phyloP scores from a whole-genome alignment of 805 yeast species.

The Suhomyces tanzawaensis region DNA sequence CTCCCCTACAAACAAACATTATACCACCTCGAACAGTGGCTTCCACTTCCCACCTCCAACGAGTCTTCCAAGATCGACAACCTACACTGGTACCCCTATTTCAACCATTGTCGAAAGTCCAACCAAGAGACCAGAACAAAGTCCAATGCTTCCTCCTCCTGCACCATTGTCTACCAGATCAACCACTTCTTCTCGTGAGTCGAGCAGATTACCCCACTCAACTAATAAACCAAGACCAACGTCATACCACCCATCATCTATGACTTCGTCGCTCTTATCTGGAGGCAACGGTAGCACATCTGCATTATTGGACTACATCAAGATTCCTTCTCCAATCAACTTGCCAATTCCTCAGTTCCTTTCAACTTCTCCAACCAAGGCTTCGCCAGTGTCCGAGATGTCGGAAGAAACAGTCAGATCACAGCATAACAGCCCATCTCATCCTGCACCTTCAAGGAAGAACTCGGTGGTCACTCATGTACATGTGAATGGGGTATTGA shows the following conservation, averaged over 20 bases:
- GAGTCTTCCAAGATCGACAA: conserved; percentile 21
- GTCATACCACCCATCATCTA: conserved; percentile 71
- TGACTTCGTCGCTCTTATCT: conserved; percentile 29
- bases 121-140: conserved; percentile 17
- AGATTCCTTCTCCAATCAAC: conserved; percentile 32
- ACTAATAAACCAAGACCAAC: conserved; percentile 75
- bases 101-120: conserved; percentile 50
- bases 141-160: conserved; percentile 12
- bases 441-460: conserved; percentile 22
- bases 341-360: conserved; percentile 33
- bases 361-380: conserved; percentile 39
- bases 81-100: conserved; percentile 34
- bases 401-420: conserved; percentile 8
- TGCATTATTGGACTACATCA: conserved; percentile 32
- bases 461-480: conserved; percentile 43
- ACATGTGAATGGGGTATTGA: conserved; percentile 43
- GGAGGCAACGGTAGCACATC: conserved; percentile 13
- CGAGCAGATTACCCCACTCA: conserved; percentile 42
- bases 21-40: conserved; percentile 6
- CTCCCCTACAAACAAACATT: conserved; percentile 6
- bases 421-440: conserved; percentile 8
- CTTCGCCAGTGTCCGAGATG: conserved; percentile 24
- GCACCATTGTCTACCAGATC: conserved; percentile 11
- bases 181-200: conserved; percentile 16
- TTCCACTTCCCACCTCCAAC: conserved; percentile 10